A percentile compares a stretch with the other conserved stretches of the same genome.
Evolutionary conservation across 116 monocot species (phyloP).

Genomic region (Trichopus zeylanicus): DNA sequence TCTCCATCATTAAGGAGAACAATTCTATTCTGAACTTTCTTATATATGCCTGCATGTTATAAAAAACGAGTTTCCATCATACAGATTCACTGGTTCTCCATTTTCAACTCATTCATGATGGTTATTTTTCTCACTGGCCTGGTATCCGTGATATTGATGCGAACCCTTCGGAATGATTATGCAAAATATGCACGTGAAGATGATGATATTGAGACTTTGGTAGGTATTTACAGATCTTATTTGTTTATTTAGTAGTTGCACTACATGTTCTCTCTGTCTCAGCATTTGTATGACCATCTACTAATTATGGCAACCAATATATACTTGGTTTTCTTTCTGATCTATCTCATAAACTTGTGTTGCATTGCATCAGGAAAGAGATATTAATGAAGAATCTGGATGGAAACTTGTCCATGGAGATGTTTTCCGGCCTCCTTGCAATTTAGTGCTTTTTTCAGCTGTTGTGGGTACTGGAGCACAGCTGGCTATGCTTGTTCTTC

Average conservation of each 20-base stretch:
- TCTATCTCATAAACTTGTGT: not conserved
- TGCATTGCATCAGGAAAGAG: conserved; percentile 59
- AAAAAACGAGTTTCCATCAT: no score
- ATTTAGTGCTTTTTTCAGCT: conserved; percentile 80
- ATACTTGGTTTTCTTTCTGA: not conserved
- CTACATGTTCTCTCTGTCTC: not conserved
- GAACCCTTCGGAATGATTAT: conserved; percentile 96
- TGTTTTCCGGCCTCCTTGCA: conserved; percentile 79
- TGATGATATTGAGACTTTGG: conserved; percentile 88
- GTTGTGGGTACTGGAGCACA: conserved; percentile 91
- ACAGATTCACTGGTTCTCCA: conserved; percentile 99
- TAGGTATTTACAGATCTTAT: conserved; percentile 9
- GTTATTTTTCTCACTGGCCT: conserved; percentile 97
- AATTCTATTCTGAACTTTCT: no score
- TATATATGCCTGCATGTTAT: no score
- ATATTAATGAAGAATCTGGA: conserved; percentile 93
- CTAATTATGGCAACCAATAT: not conserved
- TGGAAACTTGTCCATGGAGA: conserved; percentile 99
- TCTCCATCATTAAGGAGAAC: no score
- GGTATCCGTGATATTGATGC: conserved; percentile 98
- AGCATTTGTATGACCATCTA: not conserved
- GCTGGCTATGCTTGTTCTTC: conserved; percentile 74
- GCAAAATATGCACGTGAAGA: conserved; percentile 98
- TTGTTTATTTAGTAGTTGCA: not conserved
- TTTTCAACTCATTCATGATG: conserved; percentile 99